These are phyloP conservation scores for Bauhinia variegata DNA, from an alignment of 306 rosid species.

Conservation along the genomic window DNA sequence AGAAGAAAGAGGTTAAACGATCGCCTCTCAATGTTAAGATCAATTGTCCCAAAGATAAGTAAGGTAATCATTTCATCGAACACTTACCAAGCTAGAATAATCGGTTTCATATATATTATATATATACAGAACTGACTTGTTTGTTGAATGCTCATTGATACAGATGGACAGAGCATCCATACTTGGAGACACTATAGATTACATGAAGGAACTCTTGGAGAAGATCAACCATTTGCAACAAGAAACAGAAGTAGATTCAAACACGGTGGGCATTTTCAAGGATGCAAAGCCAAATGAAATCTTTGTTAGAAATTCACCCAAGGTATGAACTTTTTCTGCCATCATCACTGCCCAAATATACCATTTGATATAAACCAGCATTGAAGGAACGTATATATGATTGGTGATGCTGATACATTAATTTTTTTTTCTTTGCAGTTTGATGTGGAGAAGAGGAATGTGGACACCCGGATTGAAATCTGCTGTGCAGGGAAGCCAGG, in stretches of 20 bases:
- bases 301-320: slow-evolving; percentile 72
- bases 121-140: slow-evolving; percentile 34
- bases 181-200: slow-evolving; percentile 91
- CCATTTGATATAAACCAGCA: slow-evolving; percentile 5
- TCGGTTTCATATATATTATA: background rate
- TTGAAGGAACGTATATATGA: background rate
- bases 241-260: slow-evolving; percentile 56
- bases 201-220: slow-evolving; percentile 88
- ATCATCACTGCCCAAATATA: background rate
- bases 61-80: slow-evolving; percentile 53
- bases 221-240: slow-evolving; percentile 67
- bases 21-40: slow-evolving; percentile 91
- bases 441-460: slow-evolving; percentile 75
- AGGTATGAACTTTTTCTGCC: slow-evolving; percentile 45
- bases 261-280: slow-evolving; percentile 51
- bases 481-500: slow-evolving; percentile 89
- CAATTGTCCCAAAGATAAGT: slow-evolving; percentile 96
- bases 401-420: slow-evolving; percentile 1
- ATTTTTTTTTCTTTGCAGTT: slow-evolving; percentile 52
- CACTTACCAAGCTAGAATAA: background rate
- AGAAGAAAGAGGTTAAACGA: slow-evolving; percentile 87
- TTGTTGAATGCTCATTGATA: slow-evolving; percentile 16
- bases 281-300: slow-evolving; percentile 68
- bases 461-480: slow-evolving; percentile 66
- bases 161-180: slow-evolving; percentile 99